Evolutionary conservation across 148 eudicot species (phyloP).

Genomic region (Heliamphora exappendiculata): DNA sequence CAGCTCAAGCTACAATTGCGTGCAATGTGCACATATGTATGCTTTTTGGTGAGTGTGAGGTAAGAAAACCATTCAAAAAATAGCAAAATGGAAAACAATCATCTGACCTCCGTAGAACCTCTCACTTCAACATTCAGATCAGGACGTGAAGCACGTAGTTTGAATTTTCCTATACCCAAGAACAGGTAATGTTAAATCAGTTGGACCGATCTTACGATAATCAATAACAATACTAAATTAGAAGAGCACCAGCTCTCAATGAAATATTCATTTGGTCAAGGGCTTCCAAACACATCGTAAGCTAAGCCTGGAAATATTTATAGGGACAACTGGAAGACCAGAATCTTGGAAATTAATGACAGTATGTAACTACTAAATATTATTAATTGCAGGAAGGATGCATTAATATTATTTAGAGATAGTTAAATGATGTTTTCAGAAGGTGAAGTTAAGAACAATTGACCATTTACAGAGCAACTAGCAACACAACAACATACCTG

Average conservation of each 20-base stretch:
- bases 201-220: neutral
- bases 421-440: neutral
- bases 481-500: conserved; percentile 45
- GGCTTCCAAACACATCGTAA: too few relatives aligned
- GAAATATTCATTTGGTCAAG: too few relatives aligned
- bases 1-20: neutral
- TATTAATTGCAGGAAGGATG: neutral
- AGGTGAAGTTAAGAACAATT: neutral
- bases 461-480: neutral
- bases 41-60: neutral
- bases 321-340: neutral
- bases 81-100: conserved; percentile 10
- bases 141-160: conserved; percentile 65
- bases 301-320: neutral
- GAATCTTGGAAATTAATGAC: neutral
- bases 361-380: neutral
- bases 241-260: neutral
- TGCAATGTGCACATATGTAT: neutral
- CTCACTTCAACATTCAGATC: conserved; percentile 62
- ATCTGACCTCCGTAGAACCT: conserved; percentile 69
- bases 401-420: neutral
- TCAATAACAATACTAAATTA: neutral
- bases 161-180: conserved; percentile 66
- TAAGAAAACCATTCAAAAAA: neutral
- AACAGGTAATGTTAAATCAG: conserved; percentile 1